Evolutionary conservation across 2,329 filamentous ascomycete species (phyloP).

Genomic region (Colletotrichum brevisporum): DNA sequence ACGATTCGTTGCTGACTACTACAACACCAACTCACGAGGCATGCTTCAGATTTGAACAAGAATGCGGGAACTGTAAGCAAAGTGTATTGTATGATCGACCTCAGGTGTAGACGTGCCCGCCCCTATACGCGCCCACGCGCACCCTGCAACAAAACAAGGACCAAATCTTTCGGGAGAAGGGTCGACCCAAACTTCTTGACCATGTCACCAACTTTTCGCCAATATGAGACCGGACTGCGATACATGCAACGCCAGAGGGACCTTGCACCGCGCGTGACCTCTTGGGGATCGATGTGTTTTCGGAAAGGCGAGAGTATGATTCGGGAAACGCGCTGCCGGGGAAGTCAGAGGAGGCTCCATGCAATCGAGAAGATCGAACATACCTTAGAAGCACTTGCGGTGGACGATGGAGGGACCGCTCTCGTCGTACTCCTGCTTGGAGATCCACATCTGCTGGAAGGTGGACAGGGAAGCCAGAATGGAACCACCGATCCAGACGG

Average conservation of each 20-base stretch:
- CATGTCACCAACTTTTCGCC: slow-evolving; percentile 71
- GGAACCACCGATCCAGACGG: slow-evolving; percentile 99
- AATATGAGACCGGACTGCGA: slow-evolving; percentile 68
- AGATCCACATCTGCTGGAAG: slow-evolving; percentile 99
- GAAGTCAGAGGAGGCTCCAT: neutral
- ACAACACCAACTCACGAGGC: neutral
- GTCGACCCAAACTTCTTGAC: slow-evolving; percentile 66
- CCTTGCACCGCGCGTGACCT: slow-evolving; percentile 60
- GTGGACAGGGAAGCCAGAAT: slow-evolving; percentile 99
- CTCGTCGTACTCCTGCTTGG: slow-evolving; percentile 99
- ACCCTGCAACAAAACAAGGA: slow-evolving; percentile 66
- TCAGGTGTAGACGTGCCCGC: slow-evolving; percentile 65
- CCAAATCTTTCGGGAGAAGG: slow-evolving; percentile 63
- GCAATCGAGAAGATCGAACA: slow-evolving; percentile 38
- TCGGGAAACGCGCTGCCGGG: slow-evolving; percentile 28
- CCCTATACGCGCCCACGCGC: slow-evolving; percentile 63
- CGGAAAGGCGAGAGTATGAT: slow-evolving; percentile 50
- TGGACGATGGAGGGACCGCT: slow-evolving; percentile 99
- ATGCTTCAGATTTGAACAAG: slow-evolving; percentile 1
- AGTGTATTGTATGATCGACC: slow-evolving; percentile 71
- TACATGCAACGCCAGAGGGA: slow-evolving; percentile 61
- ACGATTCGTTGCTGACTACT: neutral
- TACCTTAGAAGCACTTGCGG: slow-evolving; percentile 99
- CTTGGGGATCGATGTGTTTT: slow-evolving; percentile 59
- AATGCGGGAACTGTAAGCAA: slow-evolving; percentile 51